These are phyloP conservation scores for Gloeostereum incarnatum DNA, from an alignment of 768 basidiomycete species.

Conservation along the genomic window DNA sequence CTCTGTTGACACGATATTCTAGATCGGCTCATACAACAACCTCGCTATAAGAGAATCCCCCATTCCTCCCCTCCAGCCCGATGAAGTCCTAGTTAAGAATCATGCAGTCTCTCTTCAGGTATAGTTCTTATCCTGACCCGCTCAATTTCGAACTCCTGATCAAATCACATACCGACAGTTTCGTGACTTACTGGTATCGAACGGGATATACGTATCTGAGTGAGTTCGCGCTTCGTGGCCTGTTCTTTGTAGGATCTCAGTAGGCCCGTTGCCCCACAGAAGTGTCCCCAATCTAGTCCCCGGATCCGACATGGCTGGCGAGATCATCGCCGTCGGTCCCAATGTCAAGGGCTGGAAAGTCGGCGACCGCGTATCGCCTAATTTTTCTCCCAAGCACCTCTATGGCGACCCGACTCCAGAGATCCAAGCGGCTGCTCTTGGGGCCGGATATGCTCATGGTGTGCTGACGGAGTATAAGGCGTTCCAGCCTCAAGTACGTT, in stretches of 20 bases:
- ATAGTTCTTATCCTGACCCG: neutral
- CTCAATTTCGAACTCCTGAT: no score
- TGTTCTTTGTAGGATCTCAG: neutral
- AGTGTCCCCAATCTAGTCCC: slow-evolving; percentile 18
- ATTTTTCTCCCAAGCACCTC: slow-evolving; percentile 39
- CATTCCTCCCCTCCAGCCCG: no score
- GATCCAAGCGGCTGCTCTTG: slow-evolving; percentile 27
- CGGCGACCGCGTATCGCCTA: slow-evolving; percentile 50
- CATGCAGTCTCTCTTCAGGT: slow-evolving; percentile 1
- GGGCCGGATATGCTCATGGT: slow-evolving; percentile 39
- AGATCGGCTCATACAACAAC: neutral
- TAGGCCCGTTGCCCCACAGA: no score
- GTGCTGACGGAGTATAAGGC: slow-evolving; percentile 44
- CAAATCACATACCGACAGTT: neutral
- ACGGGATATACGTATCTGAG: neutral
- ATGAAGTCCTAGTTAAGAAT: neutral
- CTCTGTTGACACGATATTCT: neutral
- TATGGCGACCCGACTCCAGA: slow-evolving; percentile 30
- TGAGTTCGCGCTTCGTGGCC: neutral
- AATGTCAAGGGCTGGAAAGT: slow-evolving; percentile 37
- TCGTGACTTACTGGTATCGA: neutral
- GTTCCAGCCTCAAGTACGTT: slow-evolving; percentile 34
- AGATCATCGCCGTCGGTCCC: slow-evolving; percentile 36
- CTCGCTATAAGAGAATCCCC: neutral
- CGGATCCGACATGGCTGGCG: slow-evolving; percentile 48